These are phyloP conservation scores for Spirogloea muscicola DNA, from an alignment of 139 green algal genomes.

Conservation along the genomic window DNA sequence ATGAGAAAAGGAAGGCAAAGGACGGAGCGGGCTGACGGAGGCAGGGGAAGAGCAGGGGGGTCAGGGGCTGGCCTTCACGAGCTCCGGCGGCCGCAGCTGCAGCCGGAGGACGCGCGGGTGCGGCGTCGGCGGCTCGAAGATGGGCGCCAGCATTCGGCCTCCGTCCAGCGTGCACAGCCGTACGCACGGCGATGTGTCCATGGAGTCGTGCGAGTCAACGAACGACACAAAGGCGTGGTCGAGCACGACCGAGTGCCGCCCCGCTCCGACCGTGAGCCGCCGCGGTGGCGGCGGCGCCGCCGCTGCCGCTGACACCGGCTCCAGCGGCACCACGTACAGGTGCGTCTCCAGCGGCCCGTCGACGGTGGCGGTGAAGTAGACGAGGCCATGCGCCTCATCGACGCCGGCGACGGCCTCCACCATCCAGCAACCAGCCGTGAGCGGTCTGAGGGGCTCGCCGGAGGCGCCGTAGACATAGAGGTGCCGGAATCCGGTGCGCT, in stretches of 20 bases:
- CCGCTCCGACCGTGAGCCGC: conserved; percentile 33
- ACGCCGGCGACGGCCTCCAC: conserved; percentile 49
- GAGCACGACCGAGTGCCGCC: conserved; percentile 48
- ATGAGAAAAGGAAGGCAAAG: no score
- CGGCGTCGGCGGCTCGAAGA: conserved; percentile 34
- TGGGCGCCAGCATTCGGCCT: conserved; percentile 16
- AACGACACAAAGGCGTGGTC: conserved; percentile 46
- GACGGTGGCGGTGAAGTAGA: conserved; percentile 52
- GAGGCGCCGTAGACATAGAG: conserved; percentile 46
- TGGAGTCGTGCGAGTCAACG: conserved; percentile 46
- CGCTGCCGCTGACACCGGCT: not conserved
- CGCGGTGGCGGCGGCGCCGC: not conserved
- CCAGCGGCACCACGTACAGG: conserved; percentile 42
- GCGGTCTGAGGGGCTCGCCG: conserved; percentile 9
- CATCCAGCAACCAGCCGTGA: conserved; percentile 51
- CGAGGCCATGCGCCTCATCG: conserved; percentile 36
- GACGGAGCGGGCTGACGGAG: no score
- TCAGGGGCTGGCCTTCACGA: conserved; percentile 13
- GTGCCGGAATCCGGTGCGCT: conserved; percentile 51
- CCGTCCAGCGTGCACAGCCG: conserved; percentile 36
- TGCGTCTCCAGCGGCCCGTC: conserved; percentile 49
- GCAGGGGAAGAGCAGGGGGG: no score
- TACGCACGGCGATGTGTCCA: conserved; percentile 33
- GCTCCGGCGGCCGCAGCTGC: conserved; percentile 23
- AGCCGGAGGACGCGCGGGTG: conserved; percentile 28